Evolutionary conservation across 768 basidiomycete species (phyloP), one percentile per base, ranked within the genome.

Genomic region (Melanogaster broomeanus): DNA sequence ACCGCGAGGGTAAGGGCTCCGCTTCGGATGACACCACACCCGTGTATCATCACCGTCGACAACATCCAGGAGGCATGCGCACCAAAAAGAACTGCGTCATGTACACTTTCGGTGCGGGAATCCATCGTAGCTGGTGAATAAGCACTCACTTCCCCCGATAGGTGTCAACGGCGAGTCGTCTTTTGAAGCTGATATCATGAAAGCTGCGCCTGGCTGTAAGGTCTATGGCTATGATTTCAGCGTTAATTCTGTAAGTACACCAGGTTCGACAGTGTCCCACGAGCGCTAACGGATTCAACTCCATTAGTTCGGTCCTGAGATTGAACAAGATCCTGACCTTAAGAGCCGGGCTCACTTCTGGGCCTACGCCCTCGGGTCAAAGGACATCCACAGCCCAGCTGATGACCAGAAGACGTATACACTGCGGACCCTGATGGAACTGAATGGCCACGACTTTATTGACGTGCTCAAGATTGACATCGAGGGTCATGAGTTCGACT

Each of bases 31-130:
- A n/a, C n/a, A 12, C 24, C 27, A 27, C 10, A 33, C 12, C 22
- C 16, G 10, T 15, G 8, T 19, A 42, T 27, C 51, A 83, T 97
- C 65, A 77, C 85, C 5, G 90, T 93, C 30, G 87, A 88, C 56
- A 79, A 97, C 64, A 77, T 98, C 60, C 80, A 93, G 58, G 80
- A 77, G 55, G 89, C 94, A 6, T 95, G 92, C 55, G 87, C 79
- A 43, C 80, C 97, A 88, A 85, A 68, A 71, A 45, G 87, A 57
- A 88, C 93, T 44, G 92, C 91, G 2, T n/a, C n/a, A n/a, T n/a
- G 47, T 82, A 82, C 55, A 77, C 78, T 24, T 76, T 81, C 44
- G 78, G 77, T 77, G 24, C 46, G 67, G 2, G n/a, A 3, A n/a
- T 37, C 2, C 8, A 39, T 53, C 48, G 12, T 3, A 16, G 27